These are phyloP conservation scores for Phytopythium ostracodes DNA, from an alignment of 352 stramenopile genomes.

Conservation along the genomic window DNA sequence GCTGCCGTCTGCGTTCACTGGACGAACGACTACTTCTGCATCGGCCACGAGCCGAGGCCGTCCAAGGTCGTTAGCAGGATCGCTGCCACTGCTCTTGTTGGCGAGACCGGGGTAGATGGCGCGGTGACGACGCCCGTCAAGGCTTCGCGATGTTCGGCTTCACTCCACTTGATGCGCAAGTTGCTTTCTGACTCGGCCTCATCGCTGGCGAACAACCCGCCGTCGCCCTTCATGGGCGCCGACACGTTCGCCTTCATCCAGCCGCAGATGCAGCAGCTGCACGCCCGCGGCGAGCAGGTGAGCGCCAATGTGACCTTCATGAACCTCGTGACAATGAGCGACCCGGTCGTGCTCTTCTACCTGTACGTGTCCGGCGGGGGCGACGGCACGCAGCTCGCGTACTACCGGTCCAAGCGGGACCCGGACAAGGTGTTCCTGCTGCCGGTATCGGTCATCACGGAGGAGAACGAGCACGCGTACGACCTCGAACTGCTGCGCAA, in stretches of 20 bases:
- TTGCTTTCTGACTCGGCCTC: neutral
- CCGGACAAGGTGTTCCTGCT: neutral
- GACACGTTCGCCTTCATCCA: slow-evolving; percentile 20
- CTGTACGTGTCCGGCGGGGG: neutral
- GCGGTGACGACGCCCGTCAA: neutral
- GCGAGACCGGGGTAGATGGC: neutral
- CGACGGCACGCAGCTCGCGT: neutral
- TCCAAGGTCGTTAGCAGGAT: neutral
- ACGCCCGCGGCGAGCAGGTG: slow-evolving; percentile 15
- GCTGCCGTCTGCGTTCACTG: slow-evolving; percentile 27
- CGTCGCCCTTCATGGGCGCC: slow-evolving; percentile 2
- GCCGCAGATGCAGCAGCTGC: slow-evolving; percentile 24
- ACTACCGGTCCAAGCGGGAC: neutral
- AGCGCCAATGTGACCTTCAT: slow-evolving; percentile 28
- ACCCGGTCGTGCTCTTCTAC: slow-evolving; percentile 18
- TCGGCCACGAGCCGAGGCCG: slow-evolving; percentile 8
- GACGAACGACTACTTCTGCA: slow-evolving; percentile 29
- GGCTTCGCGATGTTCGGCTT: neutral
- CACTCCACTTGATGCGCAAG: neutral
- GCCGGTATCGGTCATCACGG: neutral
- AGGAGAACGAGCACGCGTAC: slow-evolving; percentile 4
- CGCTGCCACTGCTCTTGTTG: no score
- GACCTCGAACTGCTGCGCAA: neutral
- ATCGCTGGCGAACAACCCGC: neutral
- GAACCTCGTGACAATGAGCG: slow-evolving; percentile 36